Evolutionary conservation across 169 alveolate genomes (phyloP).

Genomic region (Toxoplasma gondii): DNA sequence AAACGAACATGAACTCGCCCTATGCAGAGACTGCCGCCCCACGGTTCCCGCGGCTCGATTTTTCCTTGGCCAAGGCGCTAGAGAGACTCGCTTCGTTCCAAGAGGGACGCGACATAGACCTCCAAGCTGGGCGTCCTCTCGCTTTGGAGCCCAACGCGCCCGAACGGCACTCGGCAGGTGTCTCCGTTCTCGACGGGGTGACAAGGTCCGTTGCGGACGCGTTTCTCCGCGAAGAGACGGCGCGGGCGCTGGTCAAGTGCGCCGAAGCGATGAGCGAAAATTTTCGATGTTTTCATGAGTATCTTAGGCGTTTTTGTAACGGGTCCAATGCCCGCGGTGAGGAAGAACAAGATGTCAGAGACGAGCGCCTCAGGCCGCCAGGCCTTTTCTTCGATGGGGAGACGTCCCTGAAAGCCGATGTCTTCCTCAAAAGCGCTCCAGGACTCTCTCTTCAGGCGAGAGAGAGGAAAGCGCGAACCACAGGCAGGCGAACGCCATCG

Average conservation of each 20-base stretch:
- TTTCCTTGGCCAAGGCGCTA: too few species aligned
- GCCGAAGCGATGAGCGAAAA: neutral
- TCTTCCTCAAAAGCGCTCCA: neutral
- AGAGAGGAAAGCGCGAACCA: neutral
- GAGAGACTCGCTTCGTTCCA: too few species aligned
- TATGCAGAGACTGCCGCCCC: too few species aligned
- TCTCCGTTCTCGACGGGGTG: neutral
- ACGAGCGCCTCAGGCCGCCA: neutral
- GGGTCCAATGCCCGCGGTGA: neutral
- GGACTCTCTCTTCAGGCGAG: too few species aligned
- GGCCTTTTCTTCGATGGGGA: neutral
- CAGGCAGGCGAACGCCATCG: neutral
- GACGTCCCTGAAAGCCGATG: neutral
- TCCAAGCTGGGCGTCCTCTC: neutral
- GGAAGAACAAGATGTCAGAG: neutral
- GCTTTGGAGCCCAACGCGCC: slow-evolving; percentile 9
- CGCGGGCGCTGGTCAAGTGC: neutral
- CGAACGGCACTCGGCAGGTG: neutral
- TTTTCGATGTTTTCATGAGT: neutral
- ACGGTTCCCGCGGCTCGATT: too few species aligned
- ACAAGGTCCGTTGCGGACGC: neutral
- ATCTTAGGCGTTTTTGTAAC: neutral
- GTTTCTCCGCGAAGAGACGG: neutral
- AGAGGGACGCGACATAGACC: neutral
- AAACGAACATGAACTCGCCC: too few species aligned